Percentiles rank a stretch among this genome's conserved stretches.
These are phyloP conservation scores for Diaporthe helianthi DNA, from an alignment of 2,329 filamentous ascomycete species.

Conservation along the genomic window DNA sequence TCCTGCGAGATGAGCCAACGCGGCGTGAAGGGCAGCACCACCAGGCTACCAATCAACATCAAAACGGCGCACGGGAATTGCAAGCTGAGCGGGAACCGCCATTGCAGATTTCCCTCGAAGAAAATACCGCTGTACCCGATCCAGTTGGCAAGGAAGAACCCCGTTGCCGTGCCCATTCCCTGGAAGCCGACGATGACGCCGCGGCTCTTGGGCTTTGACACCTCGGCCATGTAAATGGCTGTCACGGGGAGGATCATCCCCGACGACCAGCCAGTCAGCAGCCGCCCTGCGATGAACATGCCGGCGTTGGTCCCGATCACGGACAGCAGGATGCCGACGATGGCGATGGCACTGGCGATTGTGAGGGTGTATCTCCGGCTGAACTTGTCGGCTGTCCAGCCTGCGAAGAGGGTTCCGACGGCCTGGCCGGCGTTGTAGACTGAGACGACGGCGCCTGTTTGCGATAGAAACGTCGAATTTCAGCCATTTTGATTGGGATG, in stretches of 20 bases:
- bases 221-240: slow-evolving; percentile 41
- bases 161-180: slow-evolving; percentile 45
- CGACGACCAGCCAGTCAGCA: slow-evolving; percentile 39
- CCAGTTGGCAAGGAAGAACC: slow-evolving; percentile 49
- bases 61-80: slow-evolving; percentile 37
- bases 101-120: slow-evolving; percentile 41
- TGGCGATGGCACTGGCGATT: slow-evolving; percentile 39
- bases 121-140: slow-evolving; percentile 48
- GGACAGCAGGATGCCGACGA: slow-evolving; percentile 14
- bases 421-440: slow-evolving; percentile 45
- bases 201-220: slow-evolving; percentile 39
- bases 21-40: slow-evolving; percentile 41
- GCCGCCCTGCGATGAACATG: slow-evolving; percentile 42
- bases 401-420: slow-evolving; percentile 42
- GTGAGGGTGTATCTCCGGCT: slow-evolving; percentile 46
- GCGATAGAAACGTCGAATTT: neutral
- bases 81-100: slow-evolving; percentile 45
- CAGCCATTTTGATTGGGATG: neutral
- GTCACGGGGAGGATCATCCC: slow-evolving; percentile 38
- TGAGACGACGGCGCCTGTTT: slow-evolving; percentile 42
- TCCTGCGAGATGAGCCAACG: slow-evolving; percentile 39
- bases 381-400: slow-evolving; percentile 44
- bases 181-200: slow-evolving; percentile 40
- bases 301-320: slow-evolving; percentile 26
- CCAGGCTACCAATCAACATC: slow-evolving; percentile 22